These are phyloP conservation scores for Elsinoe fawcettii DNA, from an alignment of 2,329 filamentous ascomycete genomes.

Conservation along the genomic window DNA sequence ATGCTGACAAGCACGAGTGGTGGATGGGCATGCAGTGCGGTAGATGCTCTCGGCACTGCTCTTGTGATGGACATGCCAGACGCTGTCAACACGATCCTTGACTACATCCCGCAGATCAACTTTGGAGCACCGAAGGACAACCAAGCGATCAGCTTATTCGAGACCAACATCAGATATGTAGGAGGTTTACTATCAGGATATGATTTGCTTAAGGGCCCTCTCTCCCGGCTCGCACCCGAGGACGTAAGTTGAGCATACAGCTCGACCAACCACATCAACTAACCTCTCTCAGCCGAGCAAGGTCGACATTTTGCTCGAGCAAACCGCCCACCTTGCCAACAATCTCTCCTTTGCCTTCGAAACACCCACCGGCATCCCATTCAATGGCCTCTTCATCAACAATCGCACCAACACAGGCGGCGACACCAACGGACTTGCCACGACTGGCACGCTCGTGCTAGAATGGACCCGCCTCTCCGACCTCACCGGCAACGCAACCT, in stretches of 20 bases:
- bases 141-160: constrained; percentile 64
- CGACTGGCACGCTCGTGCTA: constrained; percentile 67
- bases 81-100: constrained; percentile 62
- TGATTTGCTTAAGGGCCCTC: constrained; percentile 63
- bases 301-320: constrained; percentile 54
- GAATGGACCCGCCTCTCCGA: constrained; percentile 81
- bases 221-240: constrained; percentile 41
- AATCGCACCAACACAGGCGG: constrained; percentile 41
- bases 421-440: constrained; percentile 63
- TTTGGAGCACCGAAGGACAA: constrained; percentile 49
- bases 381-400: constrained; percentile 58
- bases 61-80: constrained; percentile 64
- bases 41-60: constrained; percentile 74
- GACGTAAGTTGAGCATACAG: constrained; percentile 27
- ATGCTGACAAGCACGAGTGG: constrained; percentile 47
- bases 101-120: constrained; percentile 62
- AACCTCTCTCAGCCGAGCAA: constrained; percentile 29
- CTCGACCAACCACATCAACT: background rate
- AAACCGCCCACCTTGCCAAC: constrained; percentile 63
- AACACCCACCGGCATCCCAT: constrained; percentile 66
- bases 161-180: constrained; percentile 84
- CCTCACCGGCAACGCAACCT: constrained; percentile 59
- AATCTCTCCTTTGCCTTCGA: constrained; percentile 70
- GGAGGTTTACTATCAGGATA: constrained; percentile 71
- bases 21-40: constrained; percentile 74